Evolutionary conservation across 1,139 yeast genomes (phyloP), one percentile per base, ranked within the genome.

Genomic region (Trichomonascaceae sp.): DNA sequence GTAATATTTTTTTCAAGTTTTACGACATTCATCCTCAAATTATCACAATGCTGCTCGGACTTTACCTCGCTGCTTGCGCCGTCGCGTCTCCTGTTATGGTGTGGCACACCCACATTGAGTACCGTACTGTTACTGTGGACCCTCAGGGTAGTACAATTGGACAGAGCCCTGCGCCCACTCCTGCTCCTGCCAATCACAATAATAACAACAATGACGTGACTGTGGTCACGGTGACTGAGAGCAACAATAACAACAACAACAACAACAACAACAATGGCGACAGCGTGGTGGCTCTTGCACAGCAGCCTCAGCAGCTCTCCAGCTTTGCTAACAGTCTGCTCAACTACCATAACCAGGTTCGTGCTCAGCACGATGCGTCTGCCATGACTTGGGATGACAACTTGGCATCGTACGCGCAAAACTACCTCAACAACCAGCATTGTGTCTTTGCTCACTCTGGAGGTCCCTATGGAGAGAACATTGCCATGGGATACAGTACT

Each of bases 401-500:
- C 13, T 62, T 79, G 31, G 85, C 78, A 40, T 47, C 58, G 29
- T 76, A 71, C 50, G 94, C 95, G 32, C 75, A 74, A 58, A 55
- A 60, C 44, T 79, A 76, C 56, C 49, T 57, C 22, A 70, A 74
- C 57, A 50, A 60, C 35, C 80, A 76, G 59, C 70, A 70, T 54
- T 84, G 95, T 62, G 71, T 73, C 26, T 71, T 84, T 56, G 59
- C 61, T 26, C 95, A 85, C 64, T 75, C 93, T 33, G 81, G 80
- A 37, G 89, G 89, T 37, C 58, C 65, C 34, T 78, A 70, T 61
- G 95, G 95, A 53, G 95, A 85, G 63, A 85, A 85, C 67, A 67
- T 85, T 53, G 94, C 93, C 35, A 63, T 72, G 36, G 95, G 95
- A 37, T 58, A 51, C 49, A 70, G 66, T 58, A 43, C 66, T 30